phyloP scores from a whole-genome alignment of 306 rosid genomes.

The Cajanus cajan region DNA sequence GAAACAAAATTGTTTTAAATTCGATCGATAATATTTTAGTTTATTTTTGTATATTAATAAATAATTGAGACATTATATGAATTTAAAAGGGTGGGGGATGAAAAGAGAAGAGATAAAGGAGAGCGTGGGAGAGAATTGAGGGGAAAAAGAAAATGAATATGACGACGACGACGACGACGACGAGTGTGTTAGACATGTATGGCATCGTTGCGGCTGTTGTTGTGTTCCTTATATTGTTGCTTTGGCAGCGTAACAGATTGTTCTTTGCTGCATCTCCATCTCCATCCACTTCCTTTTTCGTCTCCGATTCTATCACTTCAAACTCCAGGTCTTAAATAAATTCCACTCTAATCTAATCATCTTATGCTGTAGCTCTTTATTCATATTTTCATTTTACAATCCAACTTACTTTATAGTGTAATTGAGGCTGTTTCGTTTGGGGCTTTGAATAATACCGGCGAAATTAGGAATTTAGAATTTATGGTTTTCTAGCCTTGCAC shows the following conservation, averaged over 20 bases:
- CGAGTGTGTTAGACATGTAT: slow-evolving; percentile 21
- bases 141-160: background rate
- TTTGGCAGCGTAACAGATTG: slow-evolving; percentile 41
- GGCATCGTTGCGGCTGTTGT: slow-evolving; percentile 40
- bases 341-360: background rate
- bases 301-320: slow-evolving; percentile 37
- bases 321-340: slow-evolving; percentile 22
- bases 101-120: background rate
- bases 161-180: background rate
- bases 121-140: background rate
- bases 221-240: slow-evolving; percentile 40
- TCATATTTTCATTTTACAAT: background rate
- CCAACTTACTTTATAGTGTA: background rate
- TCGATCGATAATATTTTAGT: too few relatives aligned
- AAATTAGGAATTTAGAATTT: background rate
- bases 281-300: background rate
- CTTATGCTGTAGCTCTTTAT: background rate
- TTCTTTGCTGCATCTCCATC: slow-evolving; percentile 30
- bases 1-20: too few relatives aligned
- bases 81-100: background rate
- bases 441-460: too few relatives aligned
- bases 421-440: background rate
- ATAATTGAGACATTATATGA: background rate
- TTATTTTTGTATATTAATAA: too few relatives aligned
- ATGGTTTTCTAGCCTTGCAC: background rate